These are phyloP conservation scores for Dothistroma septosporum DNA, from an alignment of 2,329 filamentous ascomycete species.

Conservation along the genomic window DNA sequence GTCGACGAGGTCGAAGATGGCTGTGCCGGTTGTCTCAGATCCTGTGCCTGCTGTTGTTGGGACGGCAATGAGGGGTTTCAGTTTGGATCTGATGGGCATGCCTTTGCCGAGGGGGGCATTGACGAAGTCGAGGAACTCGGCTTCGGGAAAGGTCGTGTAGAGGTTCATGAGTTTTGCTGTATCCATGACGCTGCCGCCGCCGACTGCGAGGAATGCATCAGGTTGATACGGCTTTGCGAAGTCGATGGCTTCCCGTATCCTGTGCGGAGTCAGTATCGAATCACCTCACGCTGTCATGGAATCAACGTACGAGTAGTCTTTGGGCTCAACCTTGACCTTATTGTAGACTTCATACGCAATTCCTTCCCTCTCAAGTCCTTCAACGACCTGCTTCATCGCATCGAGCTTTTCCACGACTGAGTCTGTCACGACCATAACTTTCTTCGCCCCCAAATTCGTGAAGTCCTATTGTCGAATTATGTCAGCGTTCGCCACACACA, in stretches of 20 bases:
- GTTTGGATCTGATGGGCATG: conserved; percentile 63
- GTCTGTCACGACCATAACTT: conserved; percentile 90
- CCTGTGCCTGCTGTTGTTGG: conserved; percentile 84
- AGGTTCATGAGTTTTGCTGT: conserved; percentile 99
- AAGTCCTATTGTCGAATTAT: conserved; percentile 58
- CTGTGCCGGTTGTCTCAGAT: conserved; percentile 93
- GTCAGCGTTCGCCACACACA: neutral
- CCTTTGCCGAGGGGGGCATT: conserved; percentile 91
- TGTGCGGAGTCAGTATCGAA: conserved; percentile 35
- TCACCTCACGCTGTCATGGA: neutral
- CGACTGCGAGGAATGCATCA: conserved; percentile 90
- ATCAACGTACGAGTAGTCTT: conserved; percentile 75
- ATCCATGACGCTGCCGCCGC: conserved; percentile 90
- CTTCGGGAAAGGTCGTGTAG: conserved; percentile 84
- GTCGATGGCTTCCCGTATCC: conserved; percentile 82
- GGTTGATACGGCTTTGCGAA: conserved; percentile 76
- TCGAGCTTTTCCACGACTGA: conserved; percentile 73
- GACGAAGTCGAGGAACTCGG: conserved; percentile 95
- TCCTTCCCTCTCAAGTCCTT: conserved; percentile 72
- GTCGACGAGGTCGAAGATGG: conserved; percentile 91
- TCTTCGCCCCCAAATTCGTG: conserved; percentile 80
- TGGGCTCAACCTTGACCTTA: conserved; percentile 80
- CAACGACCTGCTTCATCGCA: conserved; percentile 83
- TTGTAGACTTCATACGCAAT: conserved; percentile 79
- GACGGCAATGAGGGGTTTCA: conserved; percentile 75